Evolutionary conservation across 2,329 filamentous ascomycete genomes (phyloP).

Genomic region (Emergomyces africanus): DNA sequence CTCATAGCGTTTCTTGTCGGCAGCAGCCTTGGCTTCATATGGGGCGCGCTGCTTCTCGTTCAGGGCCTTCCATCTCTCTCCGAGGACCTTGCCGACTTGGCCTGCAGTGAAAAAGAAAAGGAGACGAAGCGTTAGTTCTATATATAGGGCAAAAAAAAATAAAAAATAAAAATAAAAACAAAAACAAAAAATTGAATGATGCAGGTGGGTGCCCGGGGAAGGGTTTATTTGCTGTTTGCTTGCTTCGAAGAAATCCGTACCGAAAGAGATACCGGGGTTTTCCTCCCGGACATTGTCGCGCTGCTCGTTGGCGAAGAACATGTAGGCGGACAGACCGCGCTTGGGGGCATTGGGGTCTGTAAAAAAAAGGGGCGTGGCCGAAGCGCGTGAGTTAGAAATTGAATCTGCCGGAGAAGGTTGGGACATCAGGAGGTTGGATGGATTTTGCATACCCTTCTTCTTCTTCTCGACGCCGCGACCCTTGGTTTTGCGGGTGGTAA

Average conservation of each 20-base stretch:
- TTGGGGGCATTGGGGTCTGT: slow-evolving; percentile 94
- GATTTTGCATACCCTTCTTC: slow-evolving; percentile 52
- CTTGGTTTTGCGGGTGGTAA: slow-evolving; percentile 47
- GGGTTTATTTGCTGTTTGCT: background rate
- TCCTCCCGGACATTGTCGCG: slow-evolving; percentile 96
- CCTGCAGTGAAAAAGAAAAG: slow-evolving; percentile 35
- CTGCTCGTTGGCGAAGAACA: slow-evolving; percentile 99
- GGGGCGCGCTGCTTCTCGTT: slow-evolving; percentile 84
- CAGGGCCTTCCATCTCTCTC: slow-evolving; percentile 97
- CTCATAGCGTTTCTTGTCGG: slow-evolving; percentile 98
- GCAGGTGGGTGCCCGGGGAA: no score
- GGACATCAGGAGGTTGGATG: background rate
- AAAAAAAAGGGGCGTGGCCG: background rate
- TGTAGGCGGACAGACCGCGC: slow-evolving; percentile 98
- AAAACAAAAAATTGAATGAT: no score
- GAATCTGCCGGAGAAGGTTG: background rate
- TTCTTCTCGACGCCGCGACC: slow-evolving; percentile 48
- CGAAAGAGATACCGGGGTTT: slow-evolving; percentile 95
- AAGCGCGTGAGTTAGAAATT: slow-evolving; percentile 6
- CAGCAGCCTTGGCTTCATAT: slow-evolving; percentile 91
- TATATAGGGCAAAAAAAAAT: background rate
- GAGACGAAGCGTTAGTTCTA: background rate
- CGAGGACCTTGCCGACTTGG: slow-evolving; percentile 95
- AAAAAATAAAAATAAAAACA: background rate
- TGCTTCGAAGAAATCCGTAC: slow-evolving; percentile 35